A percentile compares a stretch with the other conserved stretches of the same genome.
Conservation (phyloP, 768 basidiomycete species). For the Boletus rex-veris region DNA sequence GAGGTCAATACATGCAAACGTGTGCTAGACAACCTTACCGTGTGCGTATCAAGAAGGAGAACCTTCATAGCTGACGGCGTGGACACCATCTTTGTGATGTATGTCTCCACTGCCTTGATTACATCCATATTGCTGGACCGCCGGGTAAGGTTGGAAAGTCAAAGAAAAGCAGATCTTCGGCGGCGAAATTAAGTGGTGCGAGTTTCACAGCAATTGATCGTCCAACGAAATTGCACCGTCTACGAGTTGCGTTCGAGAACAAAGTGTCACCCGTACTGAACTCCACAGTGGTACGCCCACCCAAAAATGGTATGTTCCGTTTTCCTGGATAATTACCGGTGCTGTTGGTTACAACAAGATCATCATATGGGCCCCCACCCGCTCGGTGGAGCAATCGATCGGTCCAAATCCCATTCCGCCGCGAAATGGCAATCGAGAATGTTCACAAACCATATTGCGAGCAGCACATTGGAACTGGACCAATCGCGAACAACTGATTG, state of each 20-base stretch:
- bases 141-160: not conserved
- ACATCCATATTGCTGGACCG: constrained; percentile 68
- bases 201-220: too few species aligned
- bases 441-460: not conserved
- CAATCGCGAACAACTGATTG: too few species aligned
- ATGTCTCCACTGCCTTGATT: constrained; percentile 91
- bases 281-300: not conserved
- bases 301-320: not conserved
- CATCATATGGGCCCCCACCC: not conserved
- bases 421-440: not conserved
- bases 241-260: too few species aligned
- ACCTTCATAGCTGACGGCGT: constrained; percentile 92
- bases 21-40: constrained; percentile 49
- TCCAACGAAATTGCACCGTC: not conserved
- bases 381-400: not conserved
- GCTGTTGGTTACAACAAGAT: not conserved
- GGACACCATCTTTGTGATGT: constrained; percentile 85
- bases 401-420: too few species aligned
- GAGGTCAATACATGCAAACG: not conserved
- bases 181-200: too few species aligned
- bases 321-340: not conserved
- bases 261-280: too few species aligned
- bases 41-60: constrained; percentile 89
- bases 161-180: not conserved
- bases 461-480: too few species aligned